Evolutionary conservation across 371 early-diverging fungal species (phyloP).

Genomic region (Synchytrium microbalum): DNA sequence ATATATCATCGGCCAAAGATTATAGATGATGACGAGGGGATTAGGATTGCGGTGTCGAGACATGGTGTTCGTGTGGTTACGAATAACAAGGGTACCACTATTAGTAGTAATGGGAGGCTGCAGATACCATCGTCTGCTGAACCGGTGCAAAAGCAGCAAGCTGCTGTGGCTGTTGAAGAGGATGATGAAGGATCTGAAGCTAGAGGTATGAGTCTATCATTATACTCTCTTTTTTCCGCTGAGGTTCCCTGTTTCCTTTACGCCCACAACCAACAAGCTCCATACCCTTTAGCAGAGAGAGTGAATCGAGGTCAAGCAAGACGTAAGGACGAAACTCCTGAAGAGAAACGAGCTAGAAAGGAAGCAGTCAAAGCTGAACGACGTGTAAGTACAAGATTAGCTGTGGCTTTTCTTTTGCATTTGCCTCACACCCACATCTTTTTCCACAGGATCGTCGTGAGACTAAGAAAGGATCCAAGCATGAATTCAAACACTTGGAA

Average conservation of each 20-base stretch:
- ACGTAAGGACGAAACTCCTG: conserved; percentile 65
- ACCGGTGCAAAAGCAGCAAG: too few species aligned
- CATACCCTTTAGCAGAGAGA: too few species aligned
- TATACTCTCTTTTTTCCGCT: too few species aligned
- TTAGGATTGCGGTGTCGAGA: conserved; percentile 21
- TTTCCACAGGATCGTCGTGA: background rate
- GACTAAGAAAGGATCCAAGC: background rate
- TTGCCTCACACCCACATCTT: background rate
- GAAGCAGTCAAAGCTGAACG: conserved; percentile 65
- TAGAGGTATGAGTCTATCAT: too few species aligned
- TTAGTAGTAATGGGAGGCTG: background rate
- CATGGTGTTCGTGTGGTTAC: conserved; percentile 27
- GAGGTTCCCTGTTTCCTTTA: too few species aligned
- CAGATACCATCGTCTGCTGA: background rate
- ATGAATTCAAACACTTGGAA: background rate
- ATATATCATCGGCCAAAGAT: conserved; percentile 43
- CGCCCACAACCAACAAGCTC: too few species aligned
- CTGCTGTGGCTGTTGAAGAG: conserved; percentile 1
- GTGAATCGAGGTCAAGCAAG: conserved; percentile 50
- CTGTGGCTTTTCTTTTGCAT: background rate
- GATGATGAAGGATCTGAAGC: too few species aligned
- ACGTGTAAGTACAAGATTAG: conserved; percentile 30
- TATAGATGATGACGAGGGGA: conserved; percentile 24
- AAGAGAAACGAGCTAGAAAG: conserved; percentile 86
- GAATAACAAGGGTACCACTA: background rate